A percentile compares a stretch with the other conserved stretches of the same genome.
Conservation (phyloP, 495 filamentous ascomycete genomes). For the Penicillium egyptiacum region DNA sequence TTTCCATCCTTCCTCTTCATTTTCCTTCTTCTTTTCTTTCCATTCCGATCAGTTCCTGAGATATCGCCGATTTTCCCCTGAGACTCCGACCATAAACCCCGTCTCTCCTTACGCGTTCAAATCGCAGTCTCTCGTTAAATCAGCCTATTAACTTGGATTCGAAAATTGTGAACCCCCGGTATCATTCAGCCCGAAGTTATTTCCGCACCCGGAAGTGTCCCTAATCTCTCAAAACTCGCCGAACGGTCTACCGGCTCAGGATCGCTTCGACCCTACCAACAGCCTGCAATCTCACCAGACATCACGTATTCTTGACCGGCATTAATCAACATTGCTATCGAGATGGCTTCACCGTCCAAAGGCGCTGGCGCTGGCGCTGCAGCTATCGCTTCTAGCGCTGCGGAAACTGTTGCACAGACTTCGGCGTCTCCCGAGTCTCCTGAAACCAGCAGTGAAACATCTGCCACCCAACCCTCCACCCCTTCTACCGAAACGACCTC, state of each 20-base stretch:
- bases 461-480: conserved; percentile 16
- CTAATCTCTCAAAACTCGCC: conserved; percentile 2
- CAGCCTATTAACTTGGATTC: conserved; percentile 6
- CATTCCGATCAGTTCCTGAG: conserved; percentile 1
- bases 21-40: conserved; percentile 37
- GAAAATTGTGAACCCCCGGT: not conserved
- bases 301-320: not conserved
- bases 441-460: not conserved
- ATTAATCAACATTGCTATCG: not conserved
- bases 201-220: not conserved
- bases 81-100: conserved; percentile 8
- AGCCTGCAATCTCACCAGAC: not conserved
- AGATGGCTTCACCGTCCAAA: not conserved
- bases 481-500: conserved; percentile 1
- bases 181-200: not conserved
- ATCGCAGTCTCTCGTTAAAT: conserved; percentile 23
- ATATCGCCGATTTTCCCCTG: conserved; percentile 15
- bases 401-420: not conserved
- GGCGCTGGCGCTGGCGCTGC: not conserved
- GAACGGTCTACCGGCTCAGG: conserved; percentile 6
- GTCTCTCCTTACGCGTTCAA: conserved; percentile 15
- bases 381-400: not conserved
- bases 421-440: not conserved
- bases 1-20: conserved; percentile 54
- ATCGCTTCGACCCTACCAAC: conserved; percentile 9